Base-by-base conservation (phyloP, 495 filamentous ascomycete genomes). In the Hyaloscypha finlandica region DNA sequence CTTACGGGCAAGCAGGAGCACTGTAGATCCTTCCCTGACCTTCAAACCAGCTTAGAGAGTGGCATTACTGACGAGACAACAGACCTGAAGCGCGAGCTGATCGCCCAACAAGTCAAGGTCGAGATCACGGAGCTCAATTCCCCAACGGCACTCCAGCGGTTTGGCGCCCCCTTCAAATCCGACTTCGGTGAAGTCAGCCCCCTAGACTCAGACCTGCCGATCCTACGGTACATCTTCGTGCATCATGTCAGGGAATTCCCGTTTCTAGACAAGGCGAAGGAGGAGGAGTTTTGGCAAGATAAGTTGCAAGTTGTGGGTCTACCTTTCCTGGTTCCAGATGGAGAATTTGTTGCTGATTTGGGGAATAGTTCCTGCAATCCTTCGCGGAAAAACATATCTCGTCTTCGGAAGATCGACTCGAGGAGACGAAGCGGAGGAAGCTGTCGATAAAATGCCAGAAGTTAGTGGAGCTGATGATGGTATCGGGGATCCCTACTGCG, bases 251-350 rank as follows among this genome's bases (percentile, higher is more conserved):
- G 95, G 64, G 96, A 98, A 70, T 99, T 99, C 70, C 95, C 95
- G 0, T 99, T 99, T 75, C 84, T 99, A 61, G 92, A 98, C 76
- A 90, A 93, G 82, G 95, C 95, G 30, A 90, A 86, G 68, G 95
- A 99, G 84, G 96, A 97, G 84, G 94, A 99, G 76, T 99, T 99
- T 72, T 99, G 95, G 95, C 95, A 99, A 79, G 92, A 98, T 73
- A 97, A 97, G 76, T 79, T 99, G 58, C 95, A 99, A 84, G 88
- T 94, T 77, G 93, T 97, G 78, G 53, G 92, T 86, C 68, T 37
- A 57, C 3, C n/a, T 12, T n/a, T 6, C 53, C 29, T 14, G 25
- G 25, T 37, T 16, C 8, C 4, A 48, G 25, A 32, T 20, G 16
- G 12, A 30, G 37, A 8, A 48, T 42, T 42, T 66, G 20, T 59